phyloP scores from a whole-genome alignment of 345 rosid genomes.

The Psidium guajava region DNA sequence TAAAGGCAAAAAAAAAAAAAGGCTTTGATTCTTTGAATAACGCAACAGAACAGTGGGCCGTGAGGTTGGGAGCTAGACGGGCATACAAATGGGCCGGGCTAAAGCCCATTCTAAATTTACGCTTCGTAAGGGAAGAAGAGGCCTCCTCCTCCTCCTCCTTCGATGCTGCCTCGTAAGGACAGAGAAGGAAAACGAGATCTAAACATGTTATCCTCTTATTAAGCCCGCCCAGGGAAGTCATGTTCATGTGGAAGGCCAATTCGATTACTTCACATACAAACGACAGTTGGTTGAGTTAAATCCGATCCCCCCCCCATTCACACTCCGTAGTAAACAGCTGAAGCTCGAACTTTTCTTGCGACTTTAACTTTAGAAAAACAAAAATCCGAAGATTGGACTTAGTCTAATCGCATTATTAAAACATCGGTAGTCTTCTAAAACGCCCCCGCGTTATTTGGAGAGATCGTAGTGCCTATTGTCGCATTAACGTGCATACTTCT shows the following conservation, averaged over 20 bases:
- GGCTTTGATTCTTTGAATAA: neutral
- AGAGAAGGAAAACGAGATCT: neutral
- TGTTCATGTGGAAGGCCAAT: neutral
- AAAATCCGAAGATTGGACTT: rapidly evolving
- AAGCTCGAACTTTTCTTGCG: neutral
- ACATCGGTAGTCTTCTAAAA: neutral
- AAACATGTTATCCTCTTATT: rapidly evolving
- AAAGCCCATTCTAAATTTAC: neutral
- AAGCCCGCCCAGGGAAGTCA: rapidly evolving
- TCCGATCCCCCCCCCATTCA: neutral
- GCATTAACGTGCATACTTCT: rapidly evolving
- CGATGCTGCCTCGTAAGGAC: no score
- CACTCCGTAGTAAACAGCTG: rapidly evolving
- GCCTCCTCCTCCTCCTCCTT: neutral
- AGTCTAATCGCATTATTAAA: neutral
- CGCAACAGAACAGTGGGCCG: neutral
- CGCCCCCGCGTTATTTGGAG: rapidly evolving
- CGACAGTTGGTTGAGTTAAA: neutral
- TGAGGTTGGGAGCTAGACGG: neutral
- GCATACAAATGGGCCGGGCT: neutral
- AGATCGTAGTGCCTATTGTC: rapidly evolving
- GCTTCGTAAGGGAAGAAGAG: neutral
- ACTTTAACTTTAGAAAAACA: neutral
- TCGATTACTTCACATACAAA: rapidly evolving
- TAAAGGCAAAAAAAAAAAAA: no score